Conservation (phyloP, 2,329 filamentous ascomycete species). For the Onygenales sp. region DNA sequence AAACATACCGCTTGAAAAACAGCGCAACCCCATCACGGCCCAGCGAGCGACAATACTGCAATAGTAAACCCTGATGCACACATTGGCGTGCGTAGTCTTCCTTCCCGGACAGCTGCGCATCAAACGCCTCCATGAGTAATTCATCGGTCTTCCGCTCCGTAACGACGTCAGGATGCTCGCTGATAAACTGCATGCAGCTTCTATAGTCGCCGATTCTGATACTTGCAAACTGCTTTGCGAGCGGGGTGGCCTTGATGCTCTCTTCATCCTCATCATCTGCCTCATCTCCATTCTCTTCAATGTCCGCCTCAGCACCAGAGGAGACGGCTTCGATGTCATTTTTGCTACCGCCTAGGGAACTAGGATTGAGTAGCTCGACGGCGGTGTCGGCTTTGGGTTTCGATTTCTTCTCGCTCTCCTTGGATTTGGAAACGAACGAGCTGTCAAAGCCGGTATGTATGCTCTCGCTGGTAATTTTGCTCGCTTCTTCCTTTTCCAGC, state of each 20-base stretch:
- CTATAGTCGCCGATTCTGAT: conserved; percentile 69
- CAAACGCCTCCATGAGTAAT: conserved; percentile 83
- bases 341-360: conserved; percentile 20
- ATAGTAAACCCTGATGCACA: conserved; percentile 82
- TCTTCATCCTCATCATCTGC: conserved; percentile 56
- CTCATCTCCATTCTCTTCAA: conserved; percentile 41
- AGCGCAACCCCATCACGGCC: conserved; percentile 78
- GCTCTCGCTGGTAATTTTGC: conserved; percentile 89
- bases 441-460: conserved; percentile 86
- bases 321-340: conserved; percentile 31
- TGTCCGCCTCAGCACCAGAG: conserved; percentile 52
- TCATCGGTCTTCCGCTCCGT: conserved; percentile 83
- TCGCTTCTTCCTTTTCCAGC: conserved; percentile 72
- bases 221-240: conserved; percentile 71
- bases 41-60: conserved; percentile 90
- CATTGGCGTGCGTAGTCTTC: conserved; percentile 72
- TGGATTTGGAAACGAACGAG: conserved; percentile 62
- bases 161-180: conserved; percentile 67
- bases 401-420: conserved; percentile 32
- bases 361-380: conserved; percentile 70
- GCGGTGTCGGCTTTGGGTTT: conserved; percentile 17
- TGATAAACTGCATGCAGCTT: conserved; percentile 65
- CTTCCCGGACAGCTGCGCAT: conserved; percentile 67
- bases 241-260: conserved; percentile 63
- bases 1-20: conserved; percentile 74